A percentile compares a stretch with the other conserved stretches of the same genome.
phyloP scores from a whole-genome alignment of 495 filamentous ascomycete genomes.

The Astrocystis sublimbata region DNA sequence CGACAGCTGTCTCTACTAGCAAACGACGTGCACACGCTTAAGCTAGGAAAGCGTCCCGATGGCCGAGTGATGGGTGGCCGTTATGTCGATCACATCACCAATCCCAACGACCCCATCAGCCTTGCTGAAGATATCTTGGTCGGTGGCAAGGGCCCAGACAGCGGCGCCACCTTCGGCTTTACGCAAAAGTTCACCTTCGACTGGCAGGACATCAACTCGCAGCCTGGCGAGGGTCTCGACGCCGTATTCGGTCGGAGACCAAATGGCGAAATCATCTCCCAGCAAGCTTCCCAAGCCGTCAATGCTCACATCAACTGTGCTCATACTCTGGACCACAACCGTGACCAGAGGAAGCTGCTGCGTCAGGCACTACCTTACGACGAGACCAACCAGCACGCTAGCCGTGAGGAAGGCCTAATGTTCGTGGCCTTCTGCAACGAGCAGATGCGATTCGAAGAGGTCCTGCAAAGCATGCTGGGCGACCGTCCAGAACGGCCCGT shows the following conservation, averaged over 20 bases:
- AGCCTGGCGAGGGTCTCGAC: slow-evolving; percentile 14
- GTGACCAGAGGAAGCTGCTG: slow-evolving; percentile 19
- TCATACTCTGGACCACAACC: slow-evolving; percentile 16
- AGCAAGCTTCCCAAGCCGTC: slow-evolving; percentile 5
- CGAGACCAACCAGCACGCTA: slow-evolving; percentile 2
- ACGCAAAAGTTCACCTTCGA: slow-evolving; percentile 19
- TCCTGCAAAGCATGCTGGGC: slow-evolving; percentile 24
- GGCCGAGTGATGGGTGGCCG: slow-evolving; percentile 18
- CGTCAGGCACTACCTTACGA: slow-evolving; percentile 21
- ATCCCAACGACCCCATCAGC: slow-evolving; percentile 23
- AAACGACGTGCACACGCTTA: slow-evolving; percentile 4
- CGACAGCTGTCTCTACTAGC: neutral
- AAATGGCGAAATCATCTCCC: slow-evolving; percentile 18
- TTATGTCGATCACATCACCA: slow-evolving; percentile 22
- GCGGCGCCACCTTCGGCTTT: slow-evolving; percentile 13
- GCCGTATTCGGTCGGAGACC: slow-evolving; percentile 17
- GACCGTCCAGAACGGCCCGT: slow-evolving; percentile 19
- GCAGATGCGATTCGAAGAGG: slow-evolving; percentile 25
- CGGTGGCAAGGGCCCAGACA: neutral
- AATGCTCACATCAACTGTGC: slow-evolving; percentile 16
- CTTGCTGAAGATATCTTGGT: slow-evolving; percentile 19
- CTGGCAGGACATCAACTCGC: slow-evolving; percentile 17
- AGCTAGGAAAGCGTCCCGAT: slow-evolving; percentile 15
- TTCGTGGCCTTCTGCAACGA: slow-evolving; percentile 30
- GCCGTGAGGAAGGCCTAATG: slow-evolving; percentile 26